Conservation (phyloP, 176 grass and related monocot species). For the Carex cristatella region DNA sequence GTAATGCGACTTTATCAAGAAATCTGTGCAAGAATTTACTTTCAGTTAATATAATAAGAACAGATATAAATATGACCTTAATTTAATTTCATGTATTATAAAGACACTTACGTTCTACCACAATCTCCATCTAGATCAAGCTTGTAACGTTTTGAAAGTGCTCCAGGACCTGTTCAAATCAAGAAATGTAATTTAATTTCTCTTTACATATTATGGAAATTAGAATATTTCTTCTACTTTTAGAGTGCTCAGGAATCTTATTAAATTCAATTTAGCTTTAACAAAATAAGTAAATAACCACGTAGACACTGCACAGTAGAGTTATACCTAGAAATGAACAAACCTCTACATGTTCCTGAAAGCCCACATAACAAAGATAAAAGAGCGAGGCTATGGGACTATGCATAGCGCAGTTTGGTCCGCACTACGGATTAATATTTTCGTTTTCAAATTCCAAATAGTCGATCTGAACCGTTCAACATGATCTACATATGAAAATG, state of each 20-base stretch:
- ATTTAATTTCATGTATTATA: constrained; percentile 15
- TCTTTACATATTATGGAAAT: background rate
- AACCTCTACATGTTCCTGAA: background rate
- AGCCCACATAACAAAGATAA: background rate
- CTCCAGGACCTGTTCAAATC: constrained; percentile 51
- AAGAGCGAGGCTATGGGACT: no score
- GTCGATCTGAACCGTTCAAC: no score
- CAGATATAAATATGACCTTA: background rate
- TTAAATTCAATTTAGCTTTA: background rate
- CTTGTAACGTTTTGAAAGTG: constrained; percentile 61
- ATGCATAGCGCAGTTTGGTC: no score
- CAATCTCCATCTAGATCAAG: constrained; percentile 66
- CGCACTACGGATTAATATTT: no score
- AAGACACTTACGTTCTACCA: constrained; percentile 54
- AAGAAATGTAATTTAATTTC: background rate
- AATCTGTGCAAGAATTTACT: constrained; percentile 50
- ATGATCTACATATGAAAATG: no score
- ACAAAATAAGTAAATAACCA: background rate
- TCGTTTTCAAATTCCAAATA: no score
- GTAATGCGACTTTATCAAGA: constrained; percentile 61
- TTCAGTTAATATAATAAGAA: background rate
- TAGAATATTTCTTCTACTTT: background rate
- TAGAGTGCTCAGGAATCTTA: background rate
- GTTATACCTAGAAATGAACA: background rate
- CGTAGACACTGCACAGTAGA: background rate